These are phyloP conservation scores for Phytophthora cajani DNA, from an alignment of 352 stramenopile genomes.

Conservation along the genomic window DNA sequence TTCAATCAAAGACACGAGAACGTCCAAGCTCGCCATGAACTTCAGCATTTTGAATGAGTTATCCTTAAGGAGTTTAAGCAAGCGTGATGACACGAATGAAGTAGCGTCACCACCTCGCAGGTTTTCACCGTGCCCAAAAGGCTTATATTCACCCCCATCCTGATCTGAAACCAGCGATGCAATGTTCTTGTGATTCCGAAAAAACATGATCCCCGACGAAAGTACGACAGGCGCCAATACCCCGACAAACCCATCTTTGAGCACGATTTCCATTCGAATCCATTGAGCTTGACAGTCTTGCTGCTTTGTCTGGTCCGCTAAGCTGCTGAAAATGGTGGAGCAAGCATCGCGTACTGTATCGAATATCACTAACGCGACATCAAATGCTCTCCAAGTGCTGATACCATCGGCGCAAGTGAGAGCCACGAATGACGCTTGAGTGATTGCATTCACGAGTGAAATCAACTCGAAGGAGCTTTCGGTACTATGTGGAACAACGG, in stretches of 20 bases:
- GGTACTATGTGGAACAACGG: slow-evolving; percentile 10
- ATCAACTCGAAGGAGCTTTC: slow-evolving; percentile 45
- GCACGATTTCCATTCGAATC: slow-evolving; percentile 24
- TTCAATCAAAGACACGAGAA: slow-evolving; percentile 42
- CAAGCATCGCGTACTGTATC: slow-evolving; percentile 36
- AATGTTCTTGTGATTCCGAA: slow-evolving; percentile 37
- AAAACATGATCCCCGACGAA: slow-evolving; percentile 43
- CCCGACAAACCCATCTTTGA: slow-evolving; percentile 48
- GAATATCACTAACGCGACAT: slow-evolving; percentile 35
- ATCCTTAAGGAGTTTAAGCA: slow-evolving; percentile 31
- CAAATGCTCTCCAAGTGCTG: slow-evolving; percentile 11
- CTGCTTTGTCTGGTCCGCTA: slow-evolving; percentile 18
- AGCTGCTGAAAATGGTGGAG: slow-evolving; percentile 30
- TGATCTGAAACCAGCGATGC: slow-evolving; percentile 8
- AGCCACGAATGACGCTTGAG: slow-evolving; percentile 43
- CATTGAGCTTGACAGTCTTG: slow-evolving; percentile 16
- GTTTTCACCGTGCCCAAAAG: neutral
- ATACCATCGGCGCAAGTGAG: slow-evolving; percentile 6
- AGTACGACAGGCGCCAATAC: slow-evolving; percentile 51
- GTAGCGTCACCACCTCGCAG: neutral
- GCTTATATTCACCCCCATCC: neutral
- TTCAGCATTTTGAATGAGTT: slow-evolving; percentile 38
- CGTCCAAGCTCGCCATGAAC: slow-evolving; percentile 47
- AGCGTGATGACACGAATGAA: slow-evolving; percentile 2
- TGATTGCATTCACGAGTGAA: slow-evolving; percentile 56